These are phyloP conservation scores for Candida schatavii DNA, from an alignment of 805 yeast genomes.

Conservation along the genomic window DNA sequence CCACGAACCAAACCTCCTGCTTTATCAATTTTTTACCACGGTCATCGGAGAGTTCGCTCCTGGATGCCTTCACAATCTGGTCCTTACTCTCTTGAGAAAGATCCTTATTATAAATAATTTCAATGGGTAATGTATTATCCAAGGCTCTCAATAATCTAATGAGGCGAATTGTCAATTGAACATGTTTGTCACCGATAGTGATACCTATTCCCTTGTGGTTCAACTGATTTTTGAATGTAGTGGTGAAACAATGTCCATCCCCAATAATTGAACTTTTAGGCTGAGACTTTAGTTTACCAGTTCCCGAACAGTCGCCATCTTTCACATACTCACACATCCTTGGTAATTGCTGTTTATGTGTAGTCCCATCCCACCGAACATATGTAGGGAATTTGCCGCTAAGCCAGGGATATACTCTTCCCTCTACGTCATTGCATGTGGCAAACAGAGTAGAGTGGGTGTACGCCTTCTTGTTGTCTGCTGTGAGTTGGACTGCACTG, in stretches of 20 bases:
- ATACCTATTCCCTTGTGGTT: conserved; percentile 34
- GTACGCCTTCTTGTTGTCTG: background rate
- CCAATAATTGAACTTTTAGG: background rate
- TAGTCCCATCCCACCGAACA: conserved; percentile 5
- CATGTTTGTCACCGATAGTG: conserved; percentile 26
- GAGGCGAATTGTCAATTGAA: conserved; percentile 19
- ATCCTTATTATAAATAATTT: conserved; percentile 25
- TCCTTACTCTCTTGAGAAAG: conserved; percentile 22
- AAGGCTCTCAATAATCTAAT: conserved; percentile 26
- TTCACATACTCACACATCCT: conserved; percentile 2
- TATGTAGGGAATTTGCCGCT: conserved; percentile 17
- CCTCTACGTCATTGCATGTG: conserved; percentile 11
- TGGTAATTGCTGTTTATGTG: background rate
- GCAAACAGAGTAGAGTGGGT: background rate
- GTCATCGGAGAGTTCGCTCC: conserved; percentile 12
- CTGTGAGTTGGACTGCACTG: background rate
- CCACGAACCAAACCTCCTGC: conserved; percentile 32
- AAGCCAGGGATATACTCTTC: conserved; percentile 23
- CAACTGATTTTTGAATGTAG: conserved; percentile 12
- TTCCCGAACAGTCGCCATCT: conserved; percentile 4
- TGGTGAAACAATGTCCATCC: conserved; percentile 7
- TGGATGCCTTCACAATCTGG: conserved; percentile 18
- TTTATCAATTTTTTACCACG: conserved; percentile 12
- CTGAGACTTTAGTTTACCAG: background rate
- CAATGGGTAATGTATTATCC: conserved; percentile 30